Conservation (phyloP, 257 asterid genomes). For the Scutellaria minor region DNA sequence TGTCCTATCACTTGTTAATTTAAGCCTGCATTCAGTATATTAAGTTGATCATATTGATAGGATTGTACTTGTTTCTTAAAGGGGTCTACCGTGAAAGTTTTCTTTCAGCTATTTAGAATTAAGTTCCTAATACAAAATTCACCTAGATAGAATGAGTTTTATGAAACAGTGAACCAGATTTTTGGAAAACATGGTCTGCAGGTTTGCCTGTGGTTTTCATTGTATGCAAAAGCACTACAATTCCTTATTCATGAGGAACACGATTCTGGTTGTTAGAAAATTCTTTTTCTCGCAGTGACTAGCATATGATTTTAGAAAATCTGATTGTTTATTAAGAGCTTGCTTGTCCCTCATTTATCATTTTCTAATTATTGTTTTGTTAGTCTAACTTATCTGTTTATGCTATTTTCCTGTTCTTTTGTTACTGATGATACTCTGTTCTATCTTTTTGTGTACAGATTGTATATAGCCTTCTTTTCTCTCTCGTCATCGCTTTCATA, state of each 20-base stretch:
- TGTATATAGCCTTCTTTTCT: conserved; percentile 79
- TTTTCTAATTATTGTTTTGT: background rate
- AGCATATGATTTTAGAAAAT: background rate
- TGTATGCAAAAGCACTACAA: background rate
- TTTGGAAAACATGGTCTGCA: background rate
- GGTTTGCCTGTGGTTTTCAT: conserved; percentile 7
- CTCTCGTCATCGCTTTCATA: conserved; percentile 78
- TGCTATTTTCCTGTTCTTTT: conserved; percentile 21
- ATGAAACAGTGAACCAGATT: background rate
- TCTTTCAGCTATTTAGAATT: background rate
- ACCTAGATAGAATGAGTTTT: conserved; percentile 17
- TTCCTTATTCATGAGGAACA: conserved; percentile 20
- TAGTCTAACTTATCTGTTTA: background rate
- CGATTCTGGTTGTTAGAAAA: conserved; percentile 8
- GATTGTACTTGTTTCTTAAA: background rate
- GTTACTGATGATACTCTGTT: conserved; percentile 23
- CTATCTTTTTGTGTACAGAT: conserved; percentile 64
- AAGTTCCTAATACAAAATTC: conserved; percentile 8
- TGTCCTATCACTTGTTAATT: conserved; percentile 6
- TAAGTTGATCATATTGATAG: background rate
- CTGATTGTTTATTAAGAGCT: too few species aligned
- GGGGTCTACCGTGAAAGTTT: conserved; percentile 4
- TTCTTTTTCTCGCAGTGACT: conserved; percentile 5
- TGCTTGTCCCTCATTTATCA: background rate
- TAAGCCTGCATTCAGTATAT: conserved; percentile 23